A percentile compares a stretch with the other conserved stretches of the same genome.
Conservation (phyloP, 1,284 basidiomycete genomes). For the Moesziomyces parantarcticus region DNA sequence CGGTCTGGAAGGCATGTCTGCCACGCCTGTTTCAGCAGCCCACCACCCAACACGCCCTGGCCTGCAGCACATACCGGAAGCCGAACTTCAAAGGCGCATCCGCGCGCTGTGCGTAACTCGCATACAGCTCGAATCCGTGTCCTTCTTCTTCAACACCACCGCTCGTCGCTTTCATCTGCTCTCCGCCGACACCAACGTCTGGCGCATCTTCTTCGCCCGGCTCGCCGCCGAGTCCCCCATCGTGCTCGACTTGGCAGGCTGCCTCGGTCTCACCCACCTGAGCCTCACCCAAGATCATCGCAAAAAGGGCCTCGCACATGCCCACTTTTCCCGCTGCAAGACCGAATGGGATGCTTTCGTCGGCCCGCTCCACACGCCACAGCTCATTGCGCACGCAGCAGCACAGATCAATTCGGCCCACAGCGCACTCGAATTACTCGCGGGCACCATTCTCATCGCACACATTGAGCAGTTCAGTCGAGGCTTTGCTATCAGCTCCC, state of each 20-base stretch:
- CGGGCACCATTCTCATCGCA: constrained; percentile 22
- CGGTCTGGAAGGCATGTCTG: background rate
- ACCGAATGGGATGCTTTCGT: constrained; percentile 13
- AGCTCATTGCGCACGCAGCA: background rate
- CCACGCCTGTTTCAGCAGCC: background rate
- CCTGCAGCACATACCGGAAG: constrained; percentile 11
- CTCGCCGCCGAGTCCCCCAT: constrained; percentile 18
- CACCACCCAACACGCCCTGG: constrained; percentile 3
- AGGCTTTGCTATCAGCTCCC: constrained; percentile 15
- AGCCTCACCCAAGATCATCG: constrained; percentile 12
- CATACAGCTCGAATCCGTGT: constrained; percentile 21
- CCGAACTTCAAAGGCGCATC: constrained; percentile 16
- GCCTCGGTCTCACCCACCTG: constrained; percentile 25
- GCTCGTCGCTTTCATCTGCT: constrained; percentile 33
- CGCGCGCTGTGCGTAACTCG: constrained; percentile 14
- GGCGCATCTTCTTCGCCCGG: constrained; percentile 30
- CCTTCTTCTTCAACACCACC: constrained; percentile 38
- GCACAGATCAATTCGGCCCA: constrained; percentile 7
- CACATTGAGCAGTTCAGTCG: constrained; percentile 34
- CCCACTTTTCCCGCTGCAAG: constrained; percentile 16
- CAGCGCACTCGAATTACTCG: constrained; percentile 16
- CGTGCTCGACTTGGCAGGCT: constrained; percentile 16
- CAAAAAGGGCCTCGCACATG: constrained; percentile 18
- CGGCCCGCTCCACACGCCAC: constrained; percentile 1
- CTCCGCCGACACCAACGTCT: constrained; percentile 23